These are phyloP conservation scores for Amauroascus verrucosus DNA, from an alignment of 2,329 filamentous ascomycete genomes.

Conservation along the genomic window DNA sequence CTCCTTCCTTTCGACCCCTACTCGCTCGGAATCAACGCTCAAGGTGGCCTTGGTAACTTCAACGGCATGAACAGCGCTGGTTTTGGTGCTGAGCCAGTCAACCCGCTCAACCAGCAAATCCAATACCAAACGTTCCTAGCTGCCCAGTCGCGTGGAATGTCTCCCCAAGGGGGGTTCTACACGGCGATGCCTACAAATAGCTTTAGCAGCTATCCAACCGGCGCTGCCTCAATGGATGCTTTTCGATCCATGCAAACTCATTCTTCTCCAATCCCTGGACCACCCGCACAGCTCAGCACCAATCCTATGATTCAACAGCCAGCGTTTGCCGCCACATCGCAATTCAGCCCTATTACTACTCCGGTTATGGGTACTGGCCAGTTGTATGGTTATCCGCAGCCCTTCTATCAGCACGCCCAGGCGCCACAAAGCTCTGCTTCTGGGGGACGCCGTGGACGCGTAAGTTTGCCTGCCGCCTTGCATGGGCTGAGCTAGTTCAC, in stretches of 20 bases:
- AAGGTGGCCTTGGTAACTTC: slow-evolving; percentile 21
- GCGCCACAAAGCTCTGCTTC: slow-evolving; percentile 33
- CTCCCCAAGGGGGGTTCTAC: slow-evolving; percentile 36
- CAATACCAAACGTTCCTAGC: slow-evolving; percentile 50
- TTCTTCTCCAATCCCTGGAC: slow-evolving; percentile 28
- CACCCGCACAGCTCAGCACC: slow-evolving; percentile 28
- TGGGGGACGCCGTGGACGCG: slow-evolving; percentile 46
- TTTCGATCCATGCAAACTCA: slow-evolving; percentile 35
- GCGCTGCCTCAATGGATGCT: slow-evolving; percentile 31
- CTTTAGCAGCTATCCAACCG: slow-evolving; percentile 34
- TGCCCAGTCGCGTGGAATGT: slow-evolving; percentile 35
- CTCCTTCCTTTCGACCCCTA: slow-evolving; percentile 33
- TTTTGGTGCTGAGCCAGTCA: slow-evolving; percentile 30
- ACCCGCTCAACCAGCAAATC: slow-evolving; percentile 41
- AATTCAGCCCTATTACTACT: slow-evolving; percentile 32
- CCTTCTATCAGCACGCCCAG: slow-evolving; percentile 39
- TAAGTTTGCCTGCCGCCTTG: slow-evolving; percentile 29
- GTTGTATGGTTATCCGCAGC: slow-evolving; percentile 46
- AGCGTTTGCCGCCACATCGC: slow-evolving; percentile 32
- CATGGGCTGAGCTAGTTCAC: slow-evolving; percentile 15
- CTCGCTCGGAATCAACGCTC: slow-evolving; percentile 26
- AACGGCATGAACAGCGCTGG: slow-evolving; percentile 17
- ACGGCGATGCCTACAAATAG: slow-evolving; percentile 32
- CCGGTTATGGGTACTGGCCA: slow-evolving; percentile 29
- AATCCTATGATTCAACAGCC: slow-evolving; percentile 41